A percentile compares a stretch with the other conserved stretches of the same genome.
These are phyloP conservation scores for Clavispora vitiphila DNA, from an alignment of 805 yeast genomes.

Conservation along the genomic window DNA sequence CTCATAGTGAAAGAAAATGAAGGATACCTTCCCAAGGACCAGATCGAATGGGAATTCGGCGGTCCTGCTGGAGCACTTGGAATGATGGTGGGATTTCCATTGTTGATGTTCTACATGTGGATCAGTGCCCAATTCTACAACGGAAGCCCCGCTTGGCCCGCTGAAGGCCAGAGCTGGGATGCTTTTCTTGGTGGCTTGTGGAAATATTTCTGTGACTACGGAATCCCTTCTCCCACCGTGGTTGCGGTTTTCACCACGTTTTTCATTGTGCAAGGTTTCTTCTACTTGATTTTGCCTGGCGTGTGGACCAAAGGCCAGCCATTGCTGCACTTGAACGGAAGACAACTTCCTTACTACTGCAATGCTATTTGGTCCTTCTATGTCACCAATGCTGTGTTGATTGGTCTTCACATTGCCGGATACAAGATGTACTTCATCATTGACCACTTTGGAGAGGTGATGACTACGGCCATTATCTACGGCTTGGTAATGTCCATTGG, in stretches of 20 bases:
- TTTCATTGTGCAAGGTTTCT: conserved; percentile 59
- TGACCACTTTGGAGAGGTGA: conserved; percentile 83
- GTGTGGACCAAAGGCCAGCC: conserved; percentile 95
- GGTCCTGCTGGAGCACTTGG: conserved; percentile 86
- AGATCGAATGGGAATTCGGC: conserved; percentile 85
- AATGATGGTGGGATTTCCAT: conserved; percentile 90
- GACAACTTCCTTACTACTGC: conserved; percentile 87
- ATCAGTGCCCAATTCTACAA: conserved; percentile 75
- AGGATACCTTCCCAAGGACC: conserved; percentile 36
- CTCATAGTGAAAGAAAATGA: conserved; percentile 10
- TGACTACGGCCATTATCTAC: conserved; percentile 82
- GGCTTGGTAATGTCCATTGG: conserved; percentile 68
- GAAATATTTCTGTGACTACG: conserved; percentile 45
- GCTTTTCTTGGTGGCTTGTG: conserved; percentile 39
- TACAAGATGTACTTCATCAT: conserved; percentile 71
- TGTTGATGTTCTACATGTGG: conserved; percentile 96
- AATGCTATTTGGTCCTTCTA: conserved; percentile 88
- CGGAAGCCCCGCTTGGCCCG: conserved; percentile 71
- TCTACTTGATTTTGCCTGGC: conserved; percentile 87
- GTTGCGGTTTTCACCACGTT: conserved; percentile 71
- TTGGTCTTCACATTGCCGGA: conserved; percentile 67
- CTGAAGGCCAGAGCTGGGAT: conserved; percentile 47
- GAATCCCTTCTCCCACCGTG: conserved; percentile 54
- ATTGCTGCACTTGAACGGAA: conserved; percentile 69
- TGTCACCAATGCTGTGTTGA: conserved; percentile 51